A percentile compares a stretch with the other conserved stretches of the same genome.
These are phyloP conservation scores for Antarctomyces pellizariae DNA, from an alignment of 495 filamentous ascomycete genomes.

Conservation along the genomic window DNA sequence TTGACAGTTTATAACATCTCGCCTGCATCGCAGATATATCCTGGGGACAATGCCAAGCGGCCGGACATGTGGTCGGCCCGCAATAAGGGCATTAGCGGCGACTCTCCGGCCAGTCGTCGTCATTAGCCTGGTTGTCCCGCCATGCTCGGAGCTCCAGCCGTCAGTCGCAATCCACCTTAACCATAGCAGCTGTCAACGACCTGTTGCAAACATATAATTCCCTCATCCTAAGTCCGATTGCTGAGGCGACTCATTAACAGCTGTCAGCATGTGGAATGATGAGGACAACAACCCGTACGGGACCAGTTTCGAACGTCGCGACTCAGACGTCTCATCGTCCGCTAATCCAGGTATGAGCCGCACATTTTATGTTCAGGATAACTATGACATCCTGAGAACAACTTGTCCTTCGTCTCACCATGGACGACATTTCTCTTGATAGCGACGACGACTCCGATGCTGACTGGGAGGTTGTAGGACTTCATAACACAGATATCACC, in stretches of 20 bases:
- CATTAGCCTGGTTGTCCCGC: too few species aligned
- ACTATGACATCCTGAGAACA: background rate
- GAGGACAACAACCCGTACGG: constrained; percentile 86
- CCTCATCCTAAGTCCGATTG: background rate
- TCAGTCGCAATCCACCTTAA: too few species aligned
- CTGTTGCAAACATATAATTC: too few species aligned
- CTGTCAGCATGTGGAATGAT: constrained; percentile 48
- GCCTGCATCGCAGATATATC: too few species aligned
- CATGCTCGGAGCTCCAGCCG: too few species aligned
- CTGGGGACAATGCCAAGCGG: too few species aligned
- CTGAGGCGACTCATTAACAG: background rate
- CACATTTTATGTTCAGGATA: constrained; percentile 1
- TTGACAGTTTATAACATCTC: too few species aligned
- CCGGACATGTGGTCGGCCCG: too few species aligned
- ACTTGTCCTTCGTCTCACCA: constrained; percentile 8
- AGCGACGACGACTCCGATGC: constrained; percentile 16
- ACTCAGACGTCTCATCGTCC: constrained; percentile 51
- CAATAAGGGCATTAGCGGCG: too few species aligned
- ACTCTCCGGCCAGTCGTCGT: too few species aligned
- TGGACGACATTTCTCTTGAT: constrained; percentile 14
- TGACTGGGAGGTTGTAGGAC: constrained; percentile 23
- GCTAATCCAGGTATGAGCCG: constrained; percentile 23
- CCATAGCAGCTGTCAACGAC: too few species aligned
- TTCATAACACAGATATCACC: too few species aligned
- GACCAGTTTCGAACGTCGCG: constrained; percentile 57